Conservation (phyloP, 169 alveolate species). For the Plasmodium gaboni region DNA sequence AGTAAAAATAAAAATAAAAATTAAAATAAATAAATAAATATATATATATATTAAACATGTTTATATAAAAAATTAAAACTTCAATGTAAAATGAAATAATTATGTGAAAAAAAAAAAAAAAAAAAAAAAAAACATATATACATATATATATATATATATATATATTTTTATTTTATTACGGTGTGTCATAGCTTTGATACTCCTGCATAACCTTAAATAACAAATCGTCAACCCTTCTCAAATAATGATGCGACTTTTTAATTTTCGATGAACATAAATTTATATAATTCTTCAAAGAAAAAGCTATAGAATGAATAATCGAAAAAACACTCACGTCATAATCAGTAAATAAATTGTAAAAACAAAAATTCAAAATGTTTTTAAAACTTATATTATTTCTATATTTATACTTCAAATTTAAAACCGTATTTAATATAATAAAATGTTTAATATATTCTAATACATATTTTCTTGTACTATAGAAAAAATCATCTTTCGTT, state of each 20-base stretch:
- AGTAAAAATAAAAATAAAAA: neutral
- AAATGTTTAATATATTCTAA: conserved; percentile 44
- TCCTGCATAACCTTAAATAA: conserved; percentile 37
- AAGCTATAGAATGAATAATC: conserved; percentile 47
- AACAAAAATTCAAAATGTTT: conserved; percentile 27
- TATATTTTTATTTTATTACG: conserved; percentile 26
- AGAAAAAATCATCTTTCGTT: conserved; percentile 41
- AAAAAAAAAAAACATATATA: neutral
- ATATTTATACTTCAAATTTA: conserved; percentile 28
- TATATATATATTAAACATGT: neutral
- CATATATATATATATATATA: no score
- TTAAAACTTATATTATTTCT: conserved; percentile 24
- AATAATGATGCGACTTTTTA: conserved; percentile 40
- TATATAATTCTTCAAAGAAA: conserved; percentile 47
- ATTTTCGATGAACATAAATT: conserved; percentile 33
- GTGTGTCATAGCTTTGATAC: conserved; percentile 22
- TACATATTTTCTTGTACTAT: conserved; percentile 42
- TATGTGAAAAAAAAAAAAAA: neutral
- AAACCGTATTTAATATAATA: conserved; percentile 34
- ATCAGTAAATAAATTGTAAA: conserved; percentile 47
- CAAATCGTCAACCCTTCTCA: conserved; percentile 24
- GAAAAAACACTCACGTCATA: conserved; percentile 41
- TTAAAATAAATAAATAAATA: conserved; percentile 7
- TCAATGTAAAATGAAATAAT: conserved; percentile 4
- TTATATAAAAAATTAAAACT: neutral